phyloP scores from a whole-genome alignment of 371 early-diverging fungal genomes.

The Batkoa obscura region DNA sequence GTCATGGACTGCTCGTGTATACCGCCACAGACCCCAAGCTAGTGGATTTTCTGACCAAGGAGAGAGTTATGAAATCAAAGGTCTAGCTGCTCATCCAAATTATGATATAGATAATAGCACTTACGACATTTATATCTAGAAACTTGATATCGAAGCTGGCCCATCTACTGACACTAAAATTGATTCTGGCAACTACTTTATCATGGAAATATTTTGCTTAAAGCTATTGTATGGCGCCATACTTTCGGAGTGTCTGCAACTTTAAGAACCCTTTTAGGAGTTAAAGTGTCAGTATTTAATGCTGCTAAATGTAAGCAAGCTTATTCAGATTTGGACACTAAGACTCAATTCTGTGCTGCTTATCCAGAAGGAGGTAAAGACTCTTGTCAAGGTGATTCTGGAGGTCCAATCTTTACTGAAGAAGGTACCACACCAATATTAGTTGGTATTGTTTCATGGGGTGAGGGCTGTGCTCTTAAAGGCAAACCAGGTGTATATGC shows the following conservation, averaged over 20 bases:
- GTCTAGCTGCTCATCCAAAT: background rate
- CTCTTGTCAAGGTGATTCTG: background rate
- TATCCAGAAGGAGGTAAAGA: conserved; percentile 1
- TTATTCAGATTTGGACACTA: background rate
- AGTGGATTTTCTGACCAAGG: background rate
- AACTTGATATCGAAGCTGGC: background rate
- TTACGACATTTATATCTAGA: background rate
- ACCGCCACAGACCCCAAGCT: background rate
- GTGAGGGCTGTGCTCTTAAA: background rate
- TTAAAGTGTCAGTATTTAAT: background rate
- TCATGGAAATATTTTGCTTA: background rate
- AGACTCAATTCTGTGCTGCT: background rate
- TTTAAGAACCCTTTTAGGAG: background rate
- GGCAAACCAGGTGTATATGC: background rate
- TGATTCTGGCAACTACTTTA: background rate
- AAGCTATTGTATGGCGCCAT: background rate
- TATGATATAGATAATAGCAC: background rate
- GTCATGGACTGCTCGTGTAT: background rate
- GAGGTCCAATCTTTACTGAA: conserved; percentile 1
- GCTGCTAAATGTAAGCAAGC: background rate
- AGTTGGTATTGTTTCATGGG: background rate
- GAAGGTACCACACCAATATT: background rate
- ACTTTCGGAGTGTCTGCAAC: background rate
- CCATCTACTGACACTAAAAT: too few species aligned
- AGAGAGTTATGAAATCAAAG: background rate